phyloP scores from a whole-genome alignment of 805 yeast genomes.

The Isabelozyma rhagii region DNA sequence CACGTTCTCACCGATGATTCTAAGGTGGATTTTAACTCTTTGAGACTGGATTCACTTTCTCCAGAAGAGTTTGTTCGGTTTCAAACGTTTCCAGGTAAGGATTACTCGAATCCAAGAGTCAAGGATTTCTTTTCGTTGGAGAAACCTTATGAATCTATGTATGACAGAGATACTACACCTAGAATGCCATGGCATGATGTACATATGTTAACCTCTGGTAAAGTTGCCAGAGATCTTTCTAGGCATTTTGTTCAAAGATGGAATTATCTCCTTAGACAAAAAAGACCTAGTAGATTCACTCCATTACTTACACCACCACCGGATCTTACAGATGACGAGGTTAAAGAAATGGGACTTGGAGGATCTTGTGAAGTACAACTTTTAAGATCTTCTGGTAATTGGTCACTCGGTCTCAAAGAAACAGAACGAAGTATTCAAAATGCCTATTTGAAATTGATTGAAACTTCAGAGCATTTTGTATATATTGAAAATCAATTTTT shows the following conservation, averaged over 20 bases:
- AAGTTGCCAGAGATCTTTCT: constrained; percentile 86
- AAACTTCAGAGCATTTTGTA: constrained; percentile 86
- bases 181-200: constrained; percentile 99
- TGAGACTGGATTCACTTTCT: constrained; percentile 23
- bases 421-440: constrained; percentile 88
- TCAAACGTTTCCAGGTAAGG: constrained; percentile 92
- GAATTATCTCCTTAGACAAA: constrained; percentile 90
- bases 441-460: constrained; percentile 88
- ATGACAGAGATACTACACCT: constrained; percentile 74
- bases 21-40: constrained; percentile 27
- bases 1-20: constrained; percentile 84
- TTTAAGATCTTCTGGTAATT: constrained; percentile 81
- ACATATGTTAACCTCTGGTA: constrained; percentile 93
- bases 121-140: constrained; percentile 80
- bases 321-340: constrained; percentile 73
- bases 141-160: constrained; percentile 88
- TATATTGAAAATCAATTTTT: constrained; percentile 96
- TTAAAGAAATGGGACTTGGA: constrained; percentile 53
- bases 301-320: constrained; percentile 92
- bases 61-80: constrained; percentile 44
- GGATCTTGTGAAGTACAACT: constrained; percentile 94
- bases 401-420: constrained; percentile 89
- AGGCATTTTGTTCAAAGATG: constrained; percentile 97
- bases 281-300: constrained; percentile 90
- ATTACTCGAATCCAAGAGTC: constrained; percentile 92